Percentiles rank a stretch among this genome's conserved stretches.
These are phyloP conservation scores for Penicillium malachiteum DNA, from an alignment of 495 filamentous ascomycete species.

Conservation along the genomic window DNA sequence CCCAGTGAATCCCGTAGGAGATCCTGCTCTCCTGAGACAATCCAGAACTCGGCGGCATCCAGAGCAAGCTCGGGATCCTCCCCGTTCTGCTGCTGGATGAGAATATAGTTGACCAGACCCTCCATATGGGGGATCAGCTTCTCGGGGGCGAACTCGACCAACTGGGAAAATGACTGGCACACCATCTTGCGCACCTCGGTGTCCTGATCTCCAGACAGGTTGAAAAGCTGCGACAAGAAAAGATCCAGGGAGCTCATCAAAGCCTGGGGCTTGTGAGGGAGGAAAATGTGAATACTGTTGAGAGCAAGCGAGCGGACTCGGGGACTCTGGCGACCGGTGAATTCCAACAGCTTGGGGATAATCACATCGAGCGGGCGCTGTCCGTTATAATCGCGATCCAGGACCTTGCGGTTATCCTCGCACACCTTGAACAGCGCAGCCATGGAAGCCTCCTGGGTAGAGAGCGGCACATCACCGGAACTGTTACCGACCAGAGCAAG, in stretches of 20 bases:
- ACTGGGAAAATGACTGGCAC: slow-evolving; percentile 87
- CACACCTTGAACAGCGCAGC: slow-evolving; percentile 90
- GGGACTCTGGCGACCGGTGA: slow-evolving; percentile 68
- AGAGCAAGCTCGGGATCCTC: slow-evolving; percentile 89
- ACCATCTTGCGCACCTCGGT: slow-evolving; percentile 85
- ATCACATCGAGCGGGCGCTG: slow-evolving; percentile 84
- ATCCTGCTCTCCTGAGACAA: slow-evolving; percentile 85
- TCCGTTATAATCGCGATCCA: slow-evolving; percentile 83
- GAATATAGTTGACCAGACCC: slow-evolving; percentile 89
- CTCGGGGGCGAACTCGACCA: slow-evolving; percentile 87
- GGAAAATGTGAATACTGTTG: slow-evolving; percentile 85
- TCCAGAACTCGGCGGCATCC: slow-evolving; percentile 97
- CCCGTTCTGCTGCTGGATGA: slow-evolving; percentile 77
- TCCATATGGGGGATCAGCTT: slow-evolving; percentile 86
- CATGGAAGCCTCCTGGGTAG: slow-evolving; percentile 91
- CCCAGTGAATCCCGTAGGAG: slow-evolving; percentile 68
- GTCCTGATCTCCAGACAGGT: slow-evolving; percentile 69
- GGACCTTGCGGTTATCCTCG: slow-evolving; percentile 85
- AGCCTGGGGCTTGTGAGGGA: slow-evolving; percentile 74
- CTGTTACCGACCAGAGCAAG: slow-evolving; percentile 73
- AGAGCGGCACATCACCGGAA: slow-evolving; percentile 59
- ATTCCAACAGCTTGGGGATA: slow-evolving; percentile 86
- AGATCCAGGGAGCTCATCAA: slow-evolving; percentile 73
- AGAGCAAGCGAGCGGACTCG: slow-evolving; percentile 79
- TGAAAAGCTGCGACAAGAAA: slow-evolving; percentile 78